phyloP scores from a whole-genome alignment of 2,329 filamentous ascomycete species.

The Didymosphaeria variabile region DNA sequence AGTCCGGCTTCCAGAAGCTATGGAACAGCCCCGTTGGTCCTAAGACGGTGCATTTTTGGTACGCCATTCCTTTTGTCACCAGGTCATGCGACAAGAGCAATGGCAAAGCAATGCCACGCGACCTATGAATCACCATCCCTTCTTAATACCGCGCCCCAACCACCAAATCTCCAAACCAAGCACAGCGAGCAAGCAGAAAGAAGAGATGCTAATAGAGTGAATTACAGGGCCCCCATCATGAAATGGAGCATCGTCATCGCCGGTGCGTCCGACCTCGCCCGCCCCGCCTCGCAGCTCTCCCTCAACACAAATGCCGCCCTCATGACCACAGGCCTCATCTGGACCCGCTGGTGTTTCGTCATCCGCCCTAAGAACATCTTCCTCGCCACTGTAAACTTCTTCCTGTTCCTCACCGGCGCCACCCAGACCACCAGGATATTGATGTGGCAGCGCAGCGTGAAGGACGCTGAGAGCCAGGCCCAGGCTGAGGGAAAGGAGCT shows the following conservation, averaged over 20 bases:
- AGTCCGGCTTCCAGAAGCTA: constrained; percentile 74
- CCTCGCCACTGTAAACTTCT: constrained; percentile 96
- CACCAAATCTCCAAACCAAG: not conserved
- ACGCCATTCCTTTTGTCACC: constrained; percentile 39
- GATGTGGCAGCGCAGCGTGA: constrained; percentile 69
- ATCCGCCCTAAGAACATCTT: constrained; percentile 94
- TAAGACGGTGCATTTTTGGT: constrained; percentile 98
- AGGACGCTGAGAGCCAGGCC: constrained; percentile 56
- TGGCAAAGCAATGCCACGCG: not conserved
- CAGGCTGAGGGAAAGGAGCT: constrained; percentile 47
- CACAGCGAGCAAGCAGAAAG: not conserved
- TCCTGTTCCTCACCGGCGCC: constrained; percentile 87
- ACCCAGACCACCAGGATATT: constrained; percentile 83
- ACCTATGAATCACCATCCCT: not conserved
- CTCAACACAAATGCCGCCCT: constrained; percentile 91
- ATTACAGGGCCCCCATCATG: constrained; percentile 91
- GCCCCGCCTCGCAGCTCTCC: constrained; percentile 91
- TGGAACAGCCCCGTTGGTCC: constrained; percentile 60
- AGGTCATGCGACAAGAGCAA: not conserved
- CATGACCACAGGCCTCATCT: constrained; percentile 91
- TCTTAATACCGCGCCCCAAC: not conserved
- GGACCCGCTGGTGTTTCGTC: constrained; percentile 98
- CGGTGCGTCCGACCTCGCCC: constrained; percentile 88
- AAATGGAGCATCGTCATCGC: constrained; percentile 93
- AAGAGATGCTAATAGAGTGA: not conserved